A percentile compares a stretch with the other conserved stretches of the same genome.
These are phyloP conservation scores for Euphorbia pulcherrima DNA, from an alignment of 345 rosid genomes.

Conservation along the genomic window DNA sequence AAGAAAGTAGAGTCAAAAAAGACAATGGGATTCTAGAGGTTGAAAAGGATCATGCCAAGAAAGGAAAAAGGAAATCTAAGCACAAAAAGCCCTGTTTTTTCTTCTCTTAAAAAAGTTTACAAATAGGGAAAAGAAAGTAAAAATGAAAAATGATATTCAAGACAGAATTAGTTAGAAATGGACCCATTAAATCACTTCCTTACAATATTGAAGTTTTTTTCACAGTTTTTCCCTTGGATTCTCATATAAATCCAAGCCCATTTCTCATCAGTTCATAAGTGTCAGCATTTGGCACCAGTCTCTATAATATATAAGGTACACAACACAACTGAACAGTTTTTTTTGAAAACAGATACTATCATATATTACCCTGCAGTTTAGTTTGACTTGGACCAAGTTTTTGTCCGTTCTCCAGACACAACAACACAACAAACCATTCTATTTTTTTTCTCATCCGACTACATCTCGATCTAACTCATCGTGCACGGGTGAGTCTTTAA, in stretches of 20 bases:
- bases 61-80: constrained; percentile 35
- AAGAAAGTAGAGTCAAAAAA: constrained; percentile 46
- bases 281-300: too few relatives aligned
- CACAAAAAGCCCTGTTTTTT: constrained; percentile 35
- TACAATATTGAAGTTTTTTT: neutral
- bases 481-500: too few relatives aligned
- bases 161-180: constrained; percentile 23
- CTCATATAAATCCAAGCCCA: constrained; percentile 12
- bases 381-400: constrained; percentile 39
- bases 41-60: constrained; percentile 42
- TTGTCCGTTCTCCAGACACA: constrained; percentile 32
- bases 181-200: constrained; percentile 31
- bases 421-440: neutral
- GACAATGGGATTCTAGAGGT: constrained; percentile 21
- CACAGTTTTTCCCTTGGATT: constrained; percentile 33
- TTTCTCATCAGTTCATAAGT: constrained; percentile 3
- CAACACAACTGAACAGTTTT: too few relatives aligned
- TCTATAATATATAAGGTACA: too few relatives aligned
- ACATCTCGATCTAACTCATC: too few relatives aligned
- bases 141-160: too few relatives aligned
- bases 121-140: constrained; percentile 15
- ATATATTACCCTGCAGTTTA: constrained; percentile 14
- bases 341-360: too few relatives aligned
- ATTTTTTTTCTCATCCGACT: constrained; percentile 10
- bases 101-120: too few relatives aligned